Evolutionary conservation across 805 yeast species (phyloP), one percentile per base, ranked within the genome.

Genomic region (Candida ficus): DNA sequence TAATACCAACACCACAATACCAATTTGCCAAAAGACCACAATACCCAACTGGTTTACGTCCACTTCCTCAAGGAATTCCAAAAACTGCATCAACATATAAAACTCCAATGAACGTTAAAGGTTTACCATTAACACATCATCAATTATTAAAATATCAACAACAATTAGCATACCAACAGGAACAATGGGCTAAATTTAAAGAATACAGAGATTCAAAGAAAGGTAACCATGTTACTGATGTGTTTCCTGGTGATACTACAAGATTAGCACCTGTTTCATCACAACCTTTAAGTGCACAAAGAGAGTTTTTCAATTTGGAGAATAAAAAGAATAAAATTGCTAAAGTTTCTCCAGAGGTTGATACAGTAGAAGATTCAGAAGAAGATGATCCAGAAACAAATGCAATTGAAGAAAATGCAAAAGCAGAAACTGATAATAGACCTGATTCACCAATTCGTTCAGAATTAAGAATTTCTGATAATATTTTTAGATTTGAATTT

Each of bases 251-350:
- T 3, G 75, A 71, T 43, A 61, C 62, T 31, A 57, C 69, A 14
- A 64, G 67, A 43, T 64, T 61, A 17, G 79, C 79, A 0, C 80
- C 79, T 10, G 49, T 71, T 30, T 59, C 60, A 20, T 70, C 77
- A 13, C 80, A 75, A 50, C 79, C 80, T 5, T 57, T 73, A 9
- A 66, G 73, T 30, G 71, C 79, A 0, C 76, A 73, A 49, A 54
- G 63, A 18, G 70, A 64, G 37, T 61, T 55, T 38, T 71, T 71
- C 44, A 57, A 55, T 28, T 23, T 55, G n/a, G 52, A 49, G 11
- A 31, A 42, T 17, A 49, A 50, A 42, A 53, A 23, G 51, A 45
- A 19, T 29, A 29, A 29, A 29, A 9, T 19, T 26, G 5, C 28
- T 6, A 26, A n/a, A 26, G n/a, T 13, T n/a, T n/a, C n/a, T n/a